Evolutionary conservation across 495 filamentous ascomycete species (phyloP).

Genomic region (Xylaria palmicola): DNA sequence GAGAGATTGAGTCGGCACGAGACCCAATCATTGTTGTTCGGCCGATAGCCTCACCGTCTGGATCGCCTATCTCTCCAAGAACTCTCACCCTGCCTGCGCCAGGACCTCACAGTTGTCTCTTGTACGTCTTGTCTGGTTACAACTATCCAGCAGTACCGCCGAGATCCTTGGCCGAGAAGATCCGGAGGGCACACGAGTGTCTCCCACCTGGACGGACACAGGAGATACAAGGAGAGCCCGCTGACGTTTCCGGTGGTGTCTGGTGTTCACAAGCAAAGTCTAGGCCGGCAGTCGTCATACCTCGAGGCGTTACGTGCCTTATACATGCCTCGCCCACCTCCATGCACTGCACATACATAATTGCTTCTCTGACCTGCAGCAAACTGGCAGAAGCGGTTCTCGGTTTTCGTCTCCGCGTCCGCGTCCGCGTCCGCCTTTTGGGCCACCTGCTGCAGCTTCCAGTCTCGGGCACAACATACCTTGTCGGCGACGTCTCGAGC

Average conservation of each 20-base stretch:
- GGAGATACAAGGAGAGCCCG: background rate
- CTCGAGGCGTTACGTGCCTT: too few relatives aligned
- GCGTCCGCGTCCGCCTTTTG: conserved; percentile 1
- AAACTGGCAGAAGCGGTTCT: conserved; percentile 1
- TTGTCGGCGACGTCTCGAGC: background rate
- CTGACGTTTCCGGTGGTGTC: too few relatives aligned
- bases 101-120: background rate
- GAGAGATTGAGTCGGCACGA: background rate
- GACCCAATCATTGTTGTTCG: background rate
- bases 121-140: background rate
- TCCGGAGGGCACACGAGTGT: background rate
- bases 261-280: background rate
- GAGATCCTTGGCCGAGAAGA: background rate
- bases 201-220: background rate
- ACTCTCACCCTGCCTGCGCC: background rate
- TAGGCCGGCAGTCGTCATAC: background rate
- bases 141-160: background rate
- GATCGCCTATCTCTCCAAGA: background rate
- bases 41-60: conserved; percentile 11
- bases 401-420: background rate
- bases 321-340: background rate
- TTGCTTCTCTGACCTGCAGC: background rate
- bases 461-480: conserved; percentile 1
- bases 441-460: background rate
- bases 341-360: background rate